Evolutionary conservation across 148 eudicot genomes (phyloP).

Genomic region (Rhododendron ovatum): DNA sequence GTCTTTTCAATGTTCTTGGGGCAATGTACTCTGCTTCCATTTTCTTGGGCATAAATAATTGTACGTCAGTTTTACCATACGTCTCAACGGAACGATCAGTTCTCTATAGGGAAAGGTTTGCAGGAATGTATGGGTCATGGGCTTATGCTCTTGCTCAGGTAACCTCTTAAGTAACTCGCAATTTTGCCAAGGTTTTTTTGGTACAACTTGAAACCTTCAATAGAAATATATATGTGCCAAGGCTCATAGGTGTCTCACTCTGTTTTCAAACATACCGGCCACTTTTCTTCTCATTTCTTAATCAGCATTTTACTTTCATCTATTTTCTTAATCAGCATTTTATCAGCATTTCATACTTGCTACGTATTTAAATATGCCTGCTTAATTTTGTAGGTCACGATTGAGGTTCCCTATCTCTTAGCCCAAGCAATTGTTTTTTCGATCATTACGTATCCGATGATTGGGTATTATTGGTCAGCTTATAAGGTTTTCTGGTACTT

Average conservation of each 20-base stretch:
- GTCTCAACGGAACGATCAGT: not conserved
- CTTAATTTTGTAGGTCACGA: not conserved
- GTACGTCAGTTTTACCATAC: not conserved
- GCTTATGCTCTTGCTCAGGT: not conserved
- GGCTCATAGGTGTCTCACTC: not conserved
- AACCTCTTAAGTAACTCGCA: not conserved
- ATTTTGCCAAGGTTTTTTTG: not conserved
- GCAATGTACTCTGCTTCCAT: not conserved
- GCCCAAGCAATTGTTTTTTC: not conserved
- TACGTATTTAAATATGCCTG: not conserved
- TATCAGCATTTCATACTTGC: not conserved
- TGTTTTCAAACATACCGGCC: not conserved
- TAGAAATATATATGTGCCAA: not conserved
- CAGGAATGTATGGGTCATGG: conserved; percentile 29
- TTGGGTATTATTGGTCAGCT: conserved; percentile 12
- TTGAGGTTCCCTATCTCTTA: not conserved
- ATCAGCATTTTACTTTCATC: not conserved
- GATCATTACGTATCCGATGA: not conserved
- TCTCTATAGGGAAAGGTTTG: conserved; percentile 54
- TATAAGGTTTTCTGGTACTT: conserved; percentile 66
- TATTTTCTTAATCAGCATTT: not conserved
- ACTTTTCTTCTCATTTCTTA: not conserved
- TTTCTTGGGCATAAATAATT: not conserved
- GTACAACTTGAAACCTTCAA: not conserved
- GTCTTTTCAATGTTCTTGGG: not conserved